Percentiles rank a stretch among this genome's conserved stretches.
Evolutionary conservation across 1,284 basidiomycete species (phyloP).

Genomic region (Cystobasidium pallidum): DNA sequence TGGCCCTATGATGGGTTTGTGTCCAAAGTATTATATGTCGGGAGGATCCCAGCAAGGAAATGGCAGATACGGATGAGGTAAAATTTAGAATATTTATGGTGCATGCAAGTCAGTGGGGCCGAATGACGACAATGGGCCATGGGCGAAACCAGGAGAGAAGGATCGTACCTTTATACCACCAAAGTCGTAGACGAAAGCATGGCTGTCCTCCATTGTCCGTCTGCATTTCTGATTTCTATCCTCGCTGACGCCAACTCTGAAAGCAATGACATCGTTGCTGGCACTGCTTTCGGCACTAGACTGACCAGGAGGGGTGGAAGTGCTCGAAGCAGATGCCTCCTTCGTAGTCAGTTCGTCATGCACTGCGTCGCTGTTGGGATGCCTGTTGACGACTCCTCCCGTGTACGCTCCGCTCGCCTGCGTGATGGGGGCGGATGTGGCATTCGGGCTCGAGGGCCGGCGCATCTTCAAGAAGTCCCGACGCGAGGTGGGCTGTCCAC

Average conservation of each 20-base stretch:
- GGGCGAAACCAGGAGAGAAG: not conserved
- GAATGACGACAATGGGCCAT: conserved; percentile 3
- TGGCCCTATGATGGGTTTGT: conserved; percentile 65
- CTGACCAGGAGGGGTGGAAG: not conserved
- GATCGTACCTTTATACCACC: conserved; percentile 65
- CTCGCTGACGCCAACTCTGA: conserved; percentile 82
- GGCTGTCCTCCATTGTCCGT: conserved; percentile 95
- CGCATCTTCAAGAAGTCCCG: conserved; percentile 19
- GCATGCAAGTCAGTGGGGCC: no score
- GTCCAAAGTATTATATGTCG: no score
- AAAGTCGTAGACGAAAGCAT: conserved; percentile 94
- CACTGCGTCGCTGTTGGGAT: conserved; percentile 18
- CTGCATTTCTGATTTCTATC: conserved; percentile 81
- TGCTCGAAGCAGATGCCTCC: not conserved
- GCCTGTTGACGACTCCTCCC: conserved; percentile 20
- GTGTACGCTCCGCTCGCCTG: conserved; percentile 35
- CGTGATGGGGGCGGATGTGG: conserved; percentile 30
- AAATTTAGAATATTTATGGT: no score
- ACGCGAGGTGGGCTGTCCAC: conserved; percentile 8
- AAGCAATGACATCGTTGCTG: conserved; percentile 59
- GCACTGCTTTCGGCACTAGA: conserved; percentile 50
- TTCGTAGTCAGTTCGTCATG: not conserved
- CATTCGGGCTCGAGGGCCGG: conserved; percentile 35
- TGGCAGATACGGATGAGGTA: no score
- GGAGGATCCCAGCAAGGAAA: no score